Conservation (phyloP, 371 early-diverging fungal species). For the Umbelopsis sp. region DNA sequence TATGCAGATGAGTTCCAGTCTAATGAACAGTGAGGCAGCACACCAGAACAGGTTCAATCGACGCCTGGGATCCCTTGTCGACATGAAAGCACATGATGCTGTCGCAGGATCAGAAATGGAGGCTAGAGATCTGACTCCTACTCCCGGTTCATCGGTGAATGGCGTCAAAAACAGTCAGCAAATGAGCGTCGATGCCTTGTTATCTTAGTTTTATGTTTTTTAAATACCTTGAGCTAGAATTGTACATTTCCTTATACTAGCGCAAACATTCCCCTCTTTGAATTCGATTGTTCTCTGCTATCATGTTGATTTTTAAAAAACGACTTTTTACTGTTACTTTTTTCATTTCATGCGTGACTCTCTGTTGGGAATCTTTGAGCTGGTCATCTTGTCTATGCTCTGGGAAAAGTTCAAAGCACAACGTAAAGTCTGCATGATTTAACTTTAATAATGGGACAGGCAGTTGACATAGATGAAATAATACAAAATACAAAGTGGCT, state of each 20-base stretch:
- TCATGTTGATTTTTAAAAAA: too few relatives aligned
- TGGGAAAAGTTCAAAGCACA: too few relatives aligned
- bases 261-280: background rate
- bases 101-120: background rate
- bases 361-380: too few relatives aligned
- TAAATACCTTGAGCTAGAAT: background rate
- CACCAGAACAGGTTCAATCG: slow-evolving; percentile 14
- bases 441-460: too few relatives aligned
- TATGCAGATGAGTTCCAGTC: slow-evolving; percentile 9
- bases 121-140: background rate
- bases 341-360: too few relatives aligned
- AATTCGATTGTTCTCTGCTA: too few relatives aligned
- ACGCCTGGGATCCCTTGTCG: background rate
- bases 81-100: slow-evolving; percentile 1
- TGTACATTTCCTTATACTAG: background rate
- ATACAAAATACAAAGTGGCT: background rate
- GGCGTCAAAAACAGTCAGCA: slow-evolving; percentile 15
- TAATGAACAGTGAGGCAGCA: slow-evolving; percentile 8
- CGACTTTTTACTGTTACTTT: too few relatives aligned
- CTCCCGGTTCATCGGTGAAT: background rate
- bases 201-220: background rate
- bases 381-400: too few relatives aligned
- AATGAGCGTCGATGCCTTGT: slow-evolving; percentile 16
- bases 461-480: background rate
- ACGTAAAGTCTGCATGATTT: too few relatives aligned